Percentiles rank a stretch among this genome's conserved stretches.
These are phyloP conservation scores for Aspergillus bertholletiae DNA, from an alignment of 495 filamentous ascomycete genomes.

Conservation along the genomic window DNA sequence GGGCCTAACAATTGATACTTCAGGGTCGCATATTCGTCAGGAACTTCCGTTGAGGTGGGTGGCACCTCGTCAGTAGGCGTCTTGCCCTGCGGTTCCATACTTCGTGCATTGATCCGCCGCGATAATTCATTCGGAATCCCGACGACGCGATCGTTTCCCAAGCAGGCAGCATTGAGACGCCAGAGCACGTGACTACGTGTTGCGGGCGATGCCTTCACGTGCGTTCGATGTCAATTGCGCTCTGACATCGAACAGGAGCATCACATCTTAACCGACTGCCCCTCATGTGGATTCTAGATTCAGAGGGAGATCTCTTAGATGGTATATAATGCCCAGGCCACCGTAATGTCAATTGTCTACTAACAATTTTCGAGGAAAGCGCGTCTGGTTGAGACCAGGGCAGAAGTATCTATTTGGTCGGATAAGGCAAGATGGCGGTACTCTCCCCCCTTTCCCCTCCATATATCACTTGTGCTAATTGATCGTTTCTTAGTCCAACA, in stretches of 20 bases:
- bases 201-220: conserved; percentile 18
- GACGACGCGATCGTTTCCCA: conserved; percentile 11
- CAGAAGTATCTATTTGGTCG: conserved; percentile 79
- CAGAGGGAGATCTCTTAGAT: conserved; percentile 41
- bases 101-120: conserved; percentile 4
- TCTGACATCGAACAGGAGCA: conserved; percentile 4
- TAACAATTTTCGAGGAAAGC: conserved; percentile 51
- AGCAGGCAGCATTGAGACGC: conserved; percentile 26
- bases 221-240: background rate
- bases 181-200: conserved; percentile 40
- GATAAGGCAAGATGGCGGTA: conserved; percentile 48
- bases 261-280: conserved; percentile 2
- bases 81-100: conserved; percentile 23
- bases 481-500: conserved; percentile 43
- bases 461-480: background rate
- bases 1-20: conserved; percentile 82
- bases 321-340: conserved; percentile 19
- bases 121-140: background rate
- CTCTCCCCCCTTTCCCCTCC: background rate
- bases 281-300: conserved; percentile 47
- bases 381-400: conserved; percentile 78
- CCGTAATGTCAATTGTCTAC: background rate
- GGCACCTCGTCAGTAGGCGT: conserved; percentile 10
- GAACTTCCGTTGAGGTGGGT: conserved; percentile 1
- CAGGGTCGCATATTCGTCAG: conserved; percentile 47